Percentiles rank a stretch among this genome's conserved stretches.
Conservation (phyloP, 257 asterid genomes). For the Solanum phureja region DNA sequence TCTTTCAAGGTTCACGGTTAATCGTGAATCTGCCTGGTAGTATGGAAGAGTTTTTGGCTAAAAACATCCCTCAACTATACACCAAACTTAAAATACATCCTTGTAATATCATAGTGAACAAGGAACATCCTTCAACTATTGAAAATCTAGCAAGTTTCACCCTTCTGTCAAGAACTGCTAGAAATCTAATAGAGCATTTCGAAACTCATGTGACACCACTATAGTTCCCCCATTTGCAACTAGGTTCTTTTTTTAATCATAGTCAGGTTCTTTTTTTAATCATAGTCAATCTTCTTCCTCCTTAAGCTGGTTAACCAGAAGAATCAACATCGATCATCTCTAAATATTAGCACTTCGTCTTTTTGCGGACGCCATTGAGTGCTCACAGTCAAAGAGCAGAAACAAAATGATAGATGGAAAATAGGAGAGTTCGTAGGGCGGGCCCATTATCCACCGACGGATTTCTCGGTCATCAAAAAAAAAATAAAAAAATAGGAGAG, state of each 20-base stretch:
- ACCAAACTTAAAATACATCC: not conserved
- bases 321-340: not conserved
- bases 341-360: not conserved
- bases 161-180: not conserved
- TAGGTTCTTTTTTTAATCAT: not conserved
- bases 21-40: not conserved
- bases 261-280: not conserved
- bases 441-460: no score
- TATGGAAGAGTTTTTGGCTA: not conserved
- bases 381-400: not conserved
- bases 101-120: not conserved
- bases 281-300: not conserved
- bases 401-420: not conserved
- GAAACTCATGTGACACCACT: not conserved
- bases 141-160: not conserved
- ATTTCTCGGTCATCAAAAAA: no score
- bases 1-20: not conserved
- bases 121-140: not conserved
- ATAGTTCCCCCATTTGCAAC: not conserved
- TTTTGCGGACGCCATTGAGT: not conserved
- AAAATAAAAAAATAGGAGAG: not conserved
- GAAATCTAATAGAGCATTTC: not conserved
- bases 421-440: not conserved
- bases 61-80: not conserved
- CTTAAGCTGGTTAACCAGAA: not conserved